phyloP scores from a whole-genome alignment of 768 basidiomycete species.

The Sistotremastrum niveocremeum region DNA sequence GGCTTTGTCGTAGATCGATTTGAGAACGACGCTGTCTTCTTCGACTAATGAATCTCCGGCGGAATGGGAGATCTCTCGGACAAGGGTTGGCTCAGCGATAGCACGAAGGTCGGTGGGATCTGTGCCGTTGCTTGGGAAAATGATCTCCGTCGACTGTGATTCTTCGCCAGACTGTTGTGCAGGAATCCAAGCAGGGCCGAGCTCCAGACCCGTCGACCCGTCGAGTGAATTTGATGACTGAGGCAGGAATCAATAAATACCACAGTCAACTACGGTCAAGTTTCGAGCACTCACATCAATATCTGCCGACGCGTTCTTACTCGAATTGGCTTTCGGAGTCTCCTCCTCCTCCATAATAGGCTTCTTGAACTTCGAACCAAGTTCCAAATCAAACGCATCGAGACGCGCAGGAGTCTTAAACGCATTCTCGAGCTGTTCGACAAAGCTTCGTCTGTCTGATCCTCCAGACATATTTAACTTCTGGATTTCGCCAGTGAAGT shows the following conservation, averaged over 20 bases:
- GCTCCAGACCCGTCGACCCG: too few relatives aligned
- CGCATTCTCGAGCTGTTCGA: conserved; percentile 69
- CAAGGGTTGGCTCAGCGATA: neutral
- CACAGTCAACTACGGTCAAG: too few relatives aligned
- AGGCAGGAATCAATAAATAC: too few relatives aligned
- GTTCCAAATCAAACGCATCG: conserved; percentile 30
- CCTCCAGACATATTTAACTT: conserved; percentile 57
- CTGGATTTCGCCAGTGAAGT: conserved; percentile 69
- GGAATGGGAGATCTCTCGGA: too few relatives aligned
- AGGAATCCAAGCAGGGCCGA: too few relatives aligned
- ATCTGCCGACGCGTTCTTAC: too few relatives aligned
- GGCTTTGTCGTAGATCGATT: conserved; percentile 41
- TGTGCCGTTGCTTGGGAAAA: too few relatives aligned
- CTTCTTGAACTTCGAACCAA: conserved; percentile 3
- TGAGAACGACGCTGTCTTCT: conserved; percentile 39
- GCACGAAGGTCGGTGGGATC: neutral
- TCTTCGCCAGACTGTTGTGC: too few relatives aligned
- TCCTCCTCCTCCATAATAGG: conserved; percentile 16
- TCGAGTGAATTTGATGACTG: too few relatives aligned
- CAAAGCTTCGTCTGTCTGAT: conserved; percentile 60
- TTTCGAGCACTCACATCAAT: too few relatives aligned
- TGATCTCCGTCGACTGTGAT: too few relatives aligned
- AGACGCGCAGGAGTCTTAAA: conserved; percentile 67
- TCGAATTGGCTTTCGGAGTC: too few relatives aligned
- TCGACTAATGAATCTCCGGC: conserved; percentile 13